Evolutionary conservation across 768 basidiomycete genomes (phyloP).

Genomic region (Mycena metata): DNA sequence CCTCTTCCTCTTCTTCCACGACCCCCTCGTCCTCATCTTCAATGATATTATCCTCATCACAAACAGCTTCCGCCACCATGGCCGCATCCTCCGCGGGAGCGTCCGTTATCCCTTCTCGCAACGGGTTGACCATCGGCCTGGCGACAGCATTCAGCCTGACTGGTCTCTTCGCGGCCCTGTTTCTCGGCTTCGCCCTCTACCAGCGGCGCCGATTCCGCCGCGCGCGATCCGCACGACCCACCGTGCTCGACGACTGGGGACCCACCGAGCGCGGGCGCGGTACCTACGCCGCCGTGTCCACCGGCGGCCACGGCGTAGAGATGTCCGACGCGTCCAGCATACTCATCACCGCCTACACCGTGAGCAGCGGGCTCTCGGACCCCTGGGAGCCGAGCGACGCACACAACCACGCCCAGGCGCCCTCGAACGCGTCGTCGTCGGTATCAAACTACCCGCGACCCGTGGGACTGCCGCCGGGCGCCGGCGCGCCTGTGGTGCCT

Average conservation of each 20-base stretch:
- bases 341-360: background rate
- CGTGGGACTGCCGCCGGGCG: too few relatives aligned
- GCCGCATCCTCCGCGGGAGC: conserved; percentile 21
- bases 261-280: conserved; percentile 23
- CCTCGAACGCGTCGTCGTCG: background rate
- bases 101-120: background rate
- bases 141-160: conserved; percentile 14
- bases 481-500: too few relatives aligned
- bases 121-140: conserved; percentile 18
- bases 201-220: conserved; percentile 10
- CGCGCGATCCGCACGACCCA: background rate
- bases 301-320: background rate
- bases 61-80: background rate
- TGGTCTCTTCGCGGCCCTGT: background rate
- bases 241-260: conserved; percentile 21
- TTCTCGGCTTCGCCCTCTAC: conserved; percentile 16
- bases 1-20: background rate
- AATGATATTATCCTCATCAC: background rate
- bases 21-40: background rate
- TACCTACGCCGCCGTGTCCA: conserved; percentile 11
- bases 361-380: conserved; percentile 4
- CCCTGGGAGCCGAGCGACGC: conserved; percentile 14
- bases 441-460: background rate
- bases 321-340: conserved; percentile 18
- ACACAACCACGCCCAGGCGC: background rate